These are phyloP conservation scores for Moringa oleifera DNA, from an alignment of 345 rosid species.

Conservation along the genomic window DNA sequence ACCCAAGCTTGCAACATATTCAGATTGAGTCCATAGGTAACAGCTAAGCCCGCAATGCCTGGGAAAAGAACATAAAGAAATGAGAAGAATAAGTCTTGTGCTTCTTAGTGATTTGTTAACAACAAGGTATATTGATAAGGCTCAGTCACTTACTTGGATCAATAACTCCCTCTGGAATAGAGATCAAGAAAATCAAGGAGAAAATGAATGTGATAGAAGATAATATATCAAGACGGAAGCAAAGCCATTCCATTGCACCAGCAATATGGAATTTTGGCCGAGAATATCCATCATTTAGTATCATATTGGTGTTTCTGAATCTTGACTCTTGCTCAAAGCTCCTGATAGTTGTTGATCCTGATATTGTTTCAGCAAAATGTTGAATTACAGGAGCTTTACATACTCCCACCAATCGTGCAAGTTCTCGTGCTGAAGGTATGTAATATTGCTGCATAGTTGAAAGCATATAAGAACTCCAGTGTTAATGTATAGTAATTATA, in stretches of 20 bases:
- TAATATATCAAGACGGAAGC: slow-evolving; percentile 67
- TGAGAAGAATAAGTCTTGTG: not conserved
- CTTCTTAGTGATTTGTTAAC: not conserved
- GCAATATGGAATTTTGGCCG: slow-evolving; percentile 54
- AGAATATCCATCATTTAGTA: slow-evolving; percentile 57
- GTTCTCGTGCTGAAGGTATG: slow-evolving; percentile 66
- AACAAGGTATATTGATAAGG: too few relatives aligned
- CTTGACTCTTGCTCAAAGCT: slow-evolving; percentile 73
- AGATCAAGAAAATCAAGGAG: slow-evolving; percentile 57
- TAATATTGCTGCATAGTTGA: slow-evolving; percentile 55
- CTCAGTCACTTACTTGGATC: slow-evolving; percentile 47
- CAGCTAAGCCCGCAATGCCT: slow-evolving; percentile 88
- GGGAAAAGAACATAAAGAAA: not conserved
- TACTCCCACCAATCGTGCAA: slow-evolving; percentile 67
- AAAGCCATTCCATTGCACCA: slow-evolving; percentile 84
- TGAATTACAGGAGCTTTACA: slow-evolving; percentile 83
- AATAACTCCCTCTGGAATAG: slow-evolving; percentile 54
- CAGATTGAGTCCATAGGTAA: slow-evolving; percentile 77
- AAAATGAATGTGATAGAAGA: slow-evolving; percentile 65
- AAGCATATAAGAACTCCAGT: slow-evolving; percentile 3
- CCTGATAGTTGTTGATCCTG: slow-evolving; percentile 75
- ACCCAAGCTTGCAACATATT: slow-evolving; percentile 61
- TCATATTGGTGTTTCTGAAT: slow-evolving; percentile 56
- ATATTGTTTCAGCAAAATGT: slow-evolving; percentile 77
- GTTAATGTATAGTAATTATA: not conserved